phyloP scores from a whole-genome alignment of 306 rosid genomes.

The Pterocarpus macrocarpus region DNA sequence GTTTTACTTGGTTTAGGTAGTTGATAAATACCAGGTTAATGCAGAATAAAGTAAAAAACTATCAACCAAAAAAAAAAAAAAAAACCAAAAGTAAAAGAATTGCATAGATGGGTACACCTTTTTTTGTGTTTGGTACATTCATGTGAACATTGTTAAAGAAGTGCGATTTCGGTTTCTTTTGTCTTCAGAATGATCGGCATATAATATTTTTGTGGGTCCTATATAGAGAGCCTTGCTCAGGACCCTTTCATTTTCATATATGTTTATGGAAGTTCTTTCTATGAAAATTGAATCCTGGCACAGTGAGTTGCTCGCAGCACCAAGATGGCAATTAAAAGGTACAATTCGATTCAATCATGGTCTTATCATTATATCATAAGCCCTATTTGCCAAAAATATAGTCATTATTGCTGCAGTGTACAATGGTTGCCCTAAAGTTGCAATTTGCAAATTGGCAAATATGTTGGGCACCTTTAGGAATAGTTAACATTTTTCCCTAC shows the following conservation, averaged over 20 bases:
- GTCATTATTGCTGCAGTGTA: slow-evolving; percentile 36
- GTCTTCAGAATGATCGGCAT: slow-evolving; percentile 23
- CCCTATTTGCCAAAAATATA: slow-evolving; percentile 24
- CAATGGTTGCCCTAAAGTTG: slow-evolving; percentile 25
- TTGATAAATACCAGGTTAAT: too few species aligned
- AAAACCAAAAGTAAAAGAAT: neutral
- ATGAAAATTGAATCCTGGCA: slow-evolving; percentile 24
- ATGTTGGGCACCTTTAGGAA: neutral
- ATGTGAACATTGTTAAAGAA: slow-evolving; percentile 38
- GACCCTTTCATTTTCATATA: slow-evolving; percentile 4
- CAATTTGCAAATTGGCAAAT: slow-evolving; percentile 20
- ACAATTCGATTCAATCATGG: slow-evolving; percentile 52
- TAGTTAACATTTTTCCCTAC: slow-evolving; percentile 24
- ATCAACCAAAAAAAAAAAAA: too few species aligned
- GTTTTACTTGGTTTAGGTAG: too few species aligned
- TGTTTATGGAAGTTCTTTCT: neutral
- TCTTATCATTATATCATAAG: slow-evolving; percentile 51
- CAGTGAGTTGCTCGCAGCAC: neutral
- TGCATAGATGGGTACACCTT: neutral
- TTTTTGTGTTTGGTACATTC: slow-evolving; percentile 16
- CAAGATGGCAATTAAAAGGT: slow-evolving; percentile 22
- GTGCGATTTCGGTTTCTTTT: slow-evolving; percentile 15
- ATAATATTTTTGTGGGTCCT: slow-evolving; percentile 37
- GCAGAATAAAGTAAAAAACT: too few species aligned
- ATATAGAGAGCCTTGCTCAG: neutral